Conservation (phyloP, 2,329 filamentous ascomycete genomes). For the Ophiocordyceps camponoti-leonardi region DNA sequence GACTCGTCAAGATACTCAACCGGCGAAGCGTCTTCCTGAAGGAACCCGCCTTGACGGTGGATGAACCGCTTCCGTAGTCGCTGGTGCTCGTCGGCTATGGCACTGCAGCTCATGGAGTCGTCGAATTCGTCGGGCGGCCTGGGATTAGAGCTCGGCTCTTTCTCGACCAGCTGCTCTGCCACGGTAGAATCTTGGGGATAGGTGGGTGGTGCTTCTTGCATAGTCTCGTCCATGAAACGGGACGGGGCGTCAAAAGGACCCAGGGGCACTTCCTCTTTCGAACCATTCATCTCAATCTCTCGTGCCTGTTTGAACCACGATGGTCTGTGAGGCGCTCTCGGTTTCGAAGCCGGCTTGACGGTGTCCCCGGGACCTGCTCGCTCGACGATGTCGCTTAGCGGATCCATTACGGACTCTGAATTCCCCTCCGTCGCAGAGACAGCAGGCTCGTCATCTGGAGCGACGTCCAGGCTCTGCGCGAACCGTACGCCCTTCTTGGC, state of each 20-base stretch:
- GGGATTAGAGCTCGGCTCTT: slow-evolving; percentile 17
- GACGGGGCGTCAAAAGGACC: slow-evolving; percentile 26
- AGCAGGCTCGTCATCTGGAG: slow-evolving; percentile 18
- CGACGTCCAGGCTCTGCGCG: slow-evolving; percentile 56
- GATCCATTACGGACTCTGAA: slow-evolving; percentile 21
- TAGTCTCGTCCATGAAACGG: slow-evolving; percentile 20
- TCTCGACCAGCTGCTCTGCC: slow-evolving; percentile 41
- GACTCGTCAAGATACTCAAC: slow-evolving; percentile 52
- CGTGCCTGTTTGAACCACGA: slow-evolving; percentile 35
- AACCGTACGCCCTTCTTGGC: slow-evolving; percentile 66
- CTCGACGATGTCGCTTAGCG: slow-evolving; percentile 36
- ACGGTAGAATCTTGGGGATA: slow-evolving; percentile 38
- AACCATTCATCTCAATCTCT: slow-evolving; percentile 5
- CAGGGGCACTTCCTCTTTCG: slow-evolving; percentile 11
- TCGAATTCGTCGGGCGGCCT: slow-evolving; percentile 50
- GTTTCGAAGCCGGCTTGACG: slow-evolving; percentile 7
- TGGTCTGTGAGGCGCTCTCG: slow-evolving; percentile 20
- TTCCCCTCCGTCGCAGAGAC: slow-evolving; percentile 6
- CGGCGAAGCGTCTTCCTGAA: slow-evolving; percentile 50
- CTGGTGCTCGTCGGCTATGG: slow-evolving; percentile 72
- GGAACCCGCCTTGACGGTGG: slow-evolving; percentile 66
- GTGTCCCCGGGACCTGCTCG: slow-evolving; percentile 14
- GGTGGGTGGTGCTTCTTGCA: slow-evolving; percentile 24
- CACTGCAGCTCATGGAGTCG: slow-evolving; percentile 48
- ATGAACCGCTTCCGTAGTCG: slow-evolving; percentile 69